Base-by-base conservation (phyloP, 306 rosid genomes). In the Lupinus albus region DNA sequence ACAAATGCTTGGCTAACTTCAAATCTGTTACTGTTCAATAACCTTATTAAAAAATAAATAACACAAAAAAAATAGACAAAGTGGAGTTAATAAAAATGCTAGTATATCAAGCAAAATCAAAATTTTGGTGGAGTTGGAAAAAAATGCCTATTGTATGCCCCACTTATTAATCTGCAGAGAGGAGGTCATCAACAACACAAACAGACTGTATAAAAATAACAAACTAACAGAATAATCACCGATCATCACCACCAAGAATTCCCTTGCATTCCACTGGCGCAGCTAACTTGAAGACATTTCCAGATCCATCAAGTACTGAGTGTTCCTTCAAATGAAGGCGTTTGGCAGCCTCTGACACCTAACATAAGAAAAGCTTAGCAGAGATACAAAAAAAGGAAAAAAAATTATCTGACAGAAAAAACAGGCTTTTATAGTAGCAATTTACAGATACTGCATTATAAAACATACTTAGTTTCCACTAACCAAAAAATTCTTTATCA, bases 191-290 rank as follows among this genome's bases (percentile, higher is more conserved):
- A 32, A 17, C 56, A 48, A 71, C 54, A 61, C 32, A 21, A 42
- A 30, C 10, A 30, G 21, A 49, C 39, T 7, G 13, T 11, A 71
- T 21, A 39, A 50, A 30, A 57, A 58, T 44, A 73, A 68, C 35
- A 63, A 47, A 47, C 49, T 11, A 76, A 72, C 54, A 74, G 28
- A 59, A 36, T 53, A 62, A 71, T 49, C 83, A 94, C 99, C 99
- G 75, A 87, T 88, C 99, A 80, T 94, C 99, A 61, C 99, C 91
- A 72, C 99, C 99, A 66, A 94, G 91, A 69, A 94, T 94, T 51
- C 99, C 99, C 84, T 94, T 94, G 88, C 97, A 94, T 79, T 94
- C 99, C 71, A 94, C 99, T 0, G 99, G 99, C 32, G 99, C 99
- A 81, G 97, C 97, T 79, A 94, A 85, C 57, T 88, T 90, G 82